These are phyloP conservation scores for Aphanomyces cochlioides DNA, from an alignment of 352 stramenopile genomes.

Conservation along the genomic window DNA sequence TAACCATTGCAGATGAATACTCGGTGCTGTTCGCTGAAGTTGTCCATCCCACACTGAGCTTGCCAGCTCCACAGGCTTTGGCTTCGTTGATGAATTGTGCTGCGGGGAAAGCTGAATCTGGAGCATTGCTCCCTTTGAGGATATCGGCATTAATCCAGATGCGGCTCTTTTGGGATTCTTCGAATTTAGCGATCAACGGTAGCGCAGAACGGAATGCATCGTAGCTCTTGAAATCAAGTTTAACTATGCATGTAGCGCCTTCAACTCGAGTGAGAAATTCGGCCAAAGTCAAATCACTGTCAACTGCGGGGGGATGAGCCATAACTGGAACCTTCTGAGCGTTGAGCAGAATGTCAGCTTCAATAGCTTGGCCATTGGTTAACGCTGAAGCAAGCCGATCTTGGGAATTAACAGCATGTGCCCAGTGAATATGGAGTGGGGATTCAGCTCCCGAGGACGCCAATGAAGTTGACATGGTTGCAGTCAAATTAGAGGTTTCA, in stretches of 20 bases:
- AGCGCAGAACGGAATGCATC: conserved; percentile 10
- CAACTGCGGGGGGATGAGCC: conserved; percentile 20
- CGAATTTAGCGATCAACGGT: not conserved
- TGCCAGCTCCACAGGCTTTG: not conserved
- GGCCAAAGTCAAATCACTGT: conserved; percentile 18
- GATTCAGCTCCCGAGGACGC: not conserved
- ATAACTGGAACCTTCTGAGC: conserved; percentile 4
- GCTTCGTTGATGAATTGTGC: conserved; percentile 20
- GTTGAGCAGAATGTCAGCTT: conserved; percentile 22
- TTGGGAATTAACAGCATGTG: conserved; percentile 26
- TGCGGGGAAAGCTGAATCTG: conserved; percentile 7
- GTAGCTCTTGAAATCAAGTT: conserved; percentile 26
- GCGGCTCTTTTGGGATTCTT: not conserved
- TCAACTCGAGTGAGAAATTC: not conserved
- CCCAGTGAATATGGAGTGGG: conserved; percentile 24
- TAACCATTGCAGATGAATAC: conserved; percentile 19
- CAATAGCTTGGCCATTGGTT: conserved; percentile 5
- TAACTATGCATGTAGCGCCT: conserved; percentile 11
- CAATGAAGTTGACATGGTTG: not conserved
- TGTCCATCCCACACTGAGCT: conserved; percentile 28
- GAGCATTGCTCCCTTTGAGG: conserved; percentile 6
- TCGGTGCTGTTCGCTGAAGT: conserved; percentile 17
- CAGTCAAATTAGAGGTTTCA: not conserved
- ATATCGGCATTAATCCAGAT: conserved; percentile 30
- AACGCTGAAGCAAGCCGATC: conserved; percentile 14